Evolutionary conservation across 1,139 yeast species (phyloP).

Genomic region (Entelexis paramagnoliae): DNA sequence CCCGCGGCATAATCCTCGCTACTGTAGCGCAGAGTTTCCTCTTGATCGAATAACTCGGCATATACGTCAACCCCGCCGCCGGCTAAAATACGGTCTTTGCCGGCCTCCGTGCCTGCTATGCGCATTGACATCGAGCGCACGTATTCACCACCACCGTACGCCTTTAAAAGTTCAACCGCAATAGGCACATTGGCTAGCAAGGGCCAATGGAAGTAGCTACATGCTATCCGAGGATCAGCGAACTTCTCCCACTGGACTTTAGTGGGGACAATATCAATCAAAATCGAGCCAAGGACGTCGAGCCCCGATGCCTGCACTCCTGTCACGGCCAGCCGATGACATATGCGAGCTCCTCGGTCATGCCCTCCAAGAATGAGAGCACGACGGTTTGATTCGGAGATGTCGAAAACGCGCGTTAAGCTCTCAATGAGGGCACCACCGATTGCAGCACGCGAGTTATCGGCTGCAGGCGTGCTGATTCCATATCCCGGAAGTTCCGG

Average conservation of each 20-base stretch:
- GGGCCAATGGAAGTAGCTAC: slow-evolving; percentile 2
- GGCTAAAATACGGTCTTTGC: background rate
- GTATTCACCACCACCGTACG: background rate
- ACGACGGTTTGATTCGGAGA: background rate
- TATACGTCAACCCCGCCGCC: background rate
- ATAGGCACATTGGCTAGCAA: background rate
- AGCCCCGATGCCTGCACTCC: background rate
- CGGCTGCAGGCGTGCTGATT: background rate
- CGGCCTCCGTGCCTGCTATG: background rate
- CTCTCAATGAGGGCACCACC: background rate
- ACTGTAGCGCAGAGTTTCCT: background rate
- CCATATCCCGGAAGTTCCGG: slow-evolving; percentile 2
- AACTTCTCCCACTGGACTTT: slow-evolving; percentile 1
- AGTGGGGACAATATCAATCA: slow-evolving; percentile 1
- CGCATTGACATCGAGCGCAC: background rate
- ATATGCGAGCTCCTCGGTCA: background rate
- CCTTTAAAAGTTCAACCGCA: background rate
- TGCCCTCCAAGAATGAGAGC: background rate
- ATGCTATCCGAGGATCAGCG: background rate
- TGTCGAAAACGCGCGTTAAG: background rate
- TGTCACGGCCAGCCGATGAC: background rate
- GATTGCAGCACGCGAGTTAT: background rate
- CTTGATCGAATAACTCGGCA: background rate
- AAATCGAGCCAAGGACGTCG: background rate
- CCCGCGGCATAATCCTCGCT: slow-evolving; percentile 4